Conservation (phyloP, 371 early-diverging fungal species). For the Syncephalastrum monosporum region DNA sequence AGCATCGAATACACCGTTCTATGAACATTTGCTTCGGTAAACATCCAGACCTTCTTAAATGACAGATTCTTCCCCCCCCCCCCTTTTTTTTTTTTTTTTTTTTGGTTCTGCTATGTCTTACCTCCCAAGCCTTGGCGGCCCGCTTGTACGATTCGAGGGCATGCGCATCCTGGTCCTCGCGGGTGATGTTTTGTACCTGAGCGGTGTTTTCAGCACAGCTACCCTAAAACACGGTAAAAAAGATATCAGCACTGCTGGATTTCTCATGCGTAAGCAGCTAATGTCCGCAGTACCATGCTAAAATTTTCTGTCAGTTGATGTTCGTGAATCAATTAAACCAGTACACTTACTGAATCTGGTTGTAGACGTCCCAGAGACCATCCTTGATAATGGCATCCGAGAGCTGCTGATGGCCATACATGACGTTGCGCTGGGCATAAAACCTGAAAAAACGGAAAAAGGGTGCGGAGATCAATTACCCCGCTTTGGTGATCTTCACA, state of each 20-base stretch:
- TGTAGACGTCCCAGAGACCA: constrained; percentile 94
- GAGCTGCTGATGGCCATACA: constrained; percentile 84
- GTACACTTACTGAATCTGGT: constrained; percentile 65
- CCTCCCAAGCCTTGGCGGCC: constrained; percentile 82
- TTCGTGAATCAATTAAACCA: not conserved
- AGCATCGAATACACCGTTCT: constrained; percentile 66
- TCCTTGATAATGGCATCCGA: constrained; percentile 91
- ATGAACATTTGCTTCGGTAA: not conserved
- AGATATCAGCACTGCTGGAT: not conserved
- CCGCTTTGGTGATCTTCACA: constrained; percentile 6
- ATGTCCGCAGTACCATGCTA: constrained; percentile 18
- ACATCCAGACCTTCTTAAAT: constrained; percentile 1
- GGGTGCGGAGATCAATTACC: constrained; percentile 2
- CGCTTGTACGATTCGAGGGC: constrained; percentile 85
- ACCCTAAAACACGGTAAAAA: constrained; percentile 68
- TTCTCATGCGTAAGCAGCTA: not conserved
- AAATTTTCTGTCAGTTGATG: not conserved
- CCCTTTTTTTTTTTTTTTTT: not conserved
- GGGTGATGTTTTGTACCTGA: constrained; percentile 73
- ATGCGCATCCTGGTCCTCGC: constrained; percentile 89
- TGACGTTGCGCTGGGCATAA: constrained; percentile 63
- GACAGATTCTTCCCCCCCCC: not conserved
- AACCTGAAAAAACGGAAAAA: constrained; percentile 33
- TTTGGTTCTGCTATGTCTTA: constrained; percentile 2
- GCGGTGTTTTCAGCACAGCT: constrained; percentile 93